phyloP scores from a whole-genome alignment of 1,139 yeast genomes.

The Geotrichum reessii region DNA sequence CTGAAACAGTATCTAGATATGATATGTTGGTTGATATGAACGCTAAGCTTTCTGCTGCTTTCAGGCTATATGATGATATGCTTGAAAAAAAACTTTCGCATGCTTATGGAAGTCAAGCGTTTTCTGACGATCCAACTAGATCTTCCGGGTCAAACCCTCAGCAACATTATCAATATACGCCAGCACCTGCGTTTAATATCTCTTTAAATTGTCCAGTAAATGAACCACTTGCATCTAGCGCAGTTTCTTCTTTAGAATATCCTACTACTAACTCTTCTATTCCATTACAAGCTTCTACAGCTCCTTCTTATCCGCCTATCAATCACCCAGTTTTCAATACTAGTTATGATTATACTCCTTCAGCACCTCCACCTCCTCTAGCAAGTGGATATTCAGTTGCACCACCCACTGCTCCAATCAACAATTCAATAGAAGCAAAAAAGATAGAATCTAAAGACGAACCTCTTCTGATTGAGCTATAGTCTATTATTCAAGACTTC shows the following conservation, averaged over 20 bases:
- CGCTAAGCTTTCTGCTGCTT: constrained; percentile 73
- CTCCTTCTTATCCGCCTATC: not conserved
- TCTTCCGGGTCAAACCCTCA: constrained; percentile 15
- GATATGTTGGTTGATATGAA: constrained; percentile 72
- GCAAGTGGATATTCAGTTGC: constrained; percentile 10
- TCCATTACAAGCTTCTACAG: constrained; percentile 10
- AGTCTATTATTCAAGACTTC: constrained; percentile 15
- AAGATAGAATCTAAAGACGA: constrained; percentile 24
- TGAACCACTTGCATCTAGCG: constrained; percentile 12
- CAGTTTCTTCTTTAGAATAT: not conserved
- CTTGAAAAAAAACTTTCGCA: constrained; percentile 60
- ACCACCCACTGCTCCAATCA: constrained; percentile 14
- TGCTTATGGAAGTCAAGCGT: constrained; percentile 39
- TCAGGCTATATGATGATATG: constrained; percentile 70
- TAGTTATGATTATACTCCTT: not conserved
- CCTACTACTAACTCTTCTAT: constrained; percentile 3
- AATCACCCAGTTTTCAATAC: constrained; percentile 1
- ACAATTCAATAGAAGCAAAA: constrained; percentile 10
- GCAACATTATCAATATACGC: constrained; percentile 3
- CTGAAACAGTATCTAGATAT: constrained; percentile 59
- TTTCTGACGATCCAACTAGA: constrained; percentile 7
- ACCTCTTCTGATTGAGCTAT: constrained; percentile 31
- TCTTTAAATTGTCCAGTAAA: not conserved
- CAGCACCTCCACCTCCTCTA: constrained; percentile 6
- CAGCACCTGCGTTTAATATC: not conserved